These are phyloP conservation scores for Auricularia auricula-judae DNA, from an alignment of 768 basidiomycete species.

Conservation along the genomic window DNA sequence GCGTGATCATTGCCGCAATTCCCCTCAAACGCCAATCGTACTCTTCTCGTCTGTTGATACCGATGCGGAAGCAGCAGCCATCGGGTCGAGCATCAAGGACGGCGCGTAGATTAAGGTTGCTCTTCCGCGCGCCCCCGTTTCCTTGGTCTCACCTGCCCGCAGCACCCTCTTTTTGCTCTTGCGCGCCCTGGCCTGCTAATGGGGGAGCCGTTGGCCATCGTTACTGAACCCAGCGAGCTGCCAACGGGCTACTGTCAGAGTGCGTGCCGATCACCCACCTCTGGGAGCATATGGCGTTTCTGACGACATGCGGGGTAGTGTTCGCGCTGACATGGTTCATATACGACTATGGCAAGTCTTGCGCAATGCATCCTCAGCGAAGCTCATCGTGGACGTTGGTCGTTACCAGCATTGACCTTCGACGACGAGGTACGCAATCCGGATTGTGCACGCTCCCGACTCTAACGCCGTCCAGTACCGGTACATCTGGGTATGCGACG, in stretches of 20 bases:
- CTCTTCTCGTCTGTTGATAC: too few species aligned
- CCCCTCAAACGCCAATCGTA: too few species aligned
- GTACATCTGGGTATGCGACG: neutral
- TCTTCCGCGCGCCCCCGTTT: too few species aligned
- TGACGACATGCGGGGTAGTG: neutral
- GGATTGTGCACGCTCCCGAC: neutral
- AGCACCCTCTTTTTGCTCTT: too few species aligned
- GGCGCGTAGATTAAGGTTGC: too few species aligned
- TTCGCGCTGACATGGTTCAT: neutral
- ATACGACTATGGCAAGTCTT: neutral
- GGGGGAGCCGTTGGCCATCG: neutral
- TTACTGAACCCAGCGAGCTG: neutral
- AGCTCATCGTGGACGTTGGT: too few species aligned
- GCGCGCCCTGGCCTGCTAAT: neutral
- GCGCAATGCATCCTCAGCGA: neutral
- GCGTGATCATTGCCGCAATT: too few species aligned
- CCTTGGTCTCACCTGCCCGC: too few species aligned
- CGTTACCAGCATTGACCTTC: neutral
- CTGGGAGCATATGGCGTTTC: neutral
- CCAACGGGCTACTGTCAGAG: neutral
- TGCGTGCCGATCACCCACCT: neutral
- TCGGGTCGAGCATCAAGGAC: too few species aligned
- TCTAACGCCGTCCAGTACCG: neutral
- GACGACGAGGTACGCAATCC: too few species aligned
- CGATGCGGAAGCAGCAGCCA: too few species aligned